Evolutionary conservation across 208 protist genomes (phyloP), one percentile per base, ranked within the genome.

Genomic region (Leishmania gerbilli): DNA sequence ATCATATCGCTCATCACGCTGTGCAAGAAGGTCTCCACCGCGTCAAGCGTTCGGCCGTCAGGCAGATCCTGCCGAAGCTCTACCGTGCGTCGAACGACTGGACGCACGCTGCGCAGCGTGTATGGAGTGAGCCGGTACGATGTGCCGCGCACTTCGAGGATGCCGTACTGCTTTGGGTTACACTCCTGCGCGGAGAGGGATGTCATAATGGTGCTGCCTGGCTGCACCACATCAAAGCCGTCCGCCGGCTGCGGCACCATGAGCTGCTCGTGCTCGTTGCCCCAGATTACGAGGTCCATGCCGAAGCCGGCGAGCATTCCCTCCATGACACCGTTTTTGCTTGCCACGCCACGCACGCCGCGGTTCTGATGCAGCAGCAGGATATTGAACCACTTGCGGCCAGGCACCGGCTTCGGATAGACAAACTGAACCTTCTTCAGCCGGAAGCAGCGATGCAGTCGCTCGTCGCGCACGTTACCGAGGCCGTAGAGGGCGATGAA

Each of bases 181-280:
- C 97, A 92, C 85, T 99, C 98, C 71, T 96, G 96, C 49, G 93
- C 92, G 58, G 87, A 93, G 9, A 99, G 90, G 0, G 98, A 97
- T 8, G 99, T 99, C 31, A 98, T 93, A 15, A 99, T 96, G 27
- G 95, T 98, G 58, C 98, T 99, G 45, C 99, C 99, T 0, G 99
- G 99, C 90, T 99, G 99, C 24, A 97, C 88, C 5, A 99, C 92
- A 42, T 98, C 96, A 85, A 98, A 99, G 37, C 92, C 90, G 53
- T 90, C 81, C 47, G 87, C 83, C 8, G 91, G 88, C 67, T 92
- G 82, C 64, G 98, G 98, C 42, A 94, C 89, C 88, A 99, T 99
- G 47, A 94, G 86, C 76, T 98, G 99, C 85, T 99, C 99, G 83
- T 99, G 99, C 89, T 99, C 99, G 85, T 99, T 99, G 21, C 99